Conservation (phyloP, 371 early-diverging fungal genomes). For the Coemansia sp. region DNA sequence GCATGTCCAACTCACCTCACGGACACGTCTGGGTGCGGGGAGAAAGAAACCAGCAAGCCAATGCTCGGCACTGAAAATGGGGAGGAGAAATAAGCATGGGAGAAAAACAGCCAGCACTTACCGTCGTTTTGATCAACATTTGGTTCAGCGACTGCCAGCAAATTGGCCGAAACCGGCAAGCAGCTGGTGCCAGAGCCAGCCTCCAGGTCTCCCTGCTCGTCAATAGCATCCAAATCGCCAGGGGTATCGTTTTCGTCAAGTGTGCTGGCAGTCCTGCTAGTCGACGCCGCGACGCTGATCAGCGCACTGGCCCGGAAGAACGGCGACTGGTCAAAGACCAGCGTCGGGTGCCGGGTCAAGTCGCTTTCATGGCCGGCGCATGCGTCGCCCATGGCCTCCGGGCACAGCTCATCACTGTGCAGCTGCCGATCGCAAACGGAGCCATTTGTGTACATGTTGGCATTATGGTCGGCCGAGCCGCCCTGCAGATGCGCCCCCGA, state of each 20-base stretch:
- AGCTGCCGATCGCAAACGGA: slow-evolving; percentile 25
- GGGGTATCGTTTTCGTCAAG: background rate
- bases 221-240: background rate
- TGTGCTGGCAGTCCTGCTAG: slow-evolving; percentile 9
- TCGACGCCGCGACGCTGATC: background rate
- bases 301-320: slow-evolving; percentile 29
- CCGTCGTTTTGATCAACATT: background rate
- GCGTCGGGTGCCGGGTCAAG: slow-evolving; percentile 36
- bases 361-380: slow-evolving; percentile 10
- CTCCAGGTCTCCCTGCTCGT: slow-evolving; percentile 1
- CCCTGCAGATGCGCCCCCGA: slow-evolving; percentile 8
- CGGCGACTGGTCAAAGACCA: slow-evolving; percentile 43
- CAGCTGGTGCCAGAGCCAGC: slow-evolving; percentile 7
- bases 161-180: slow-evolving; percentile 5
- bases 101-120: background rate
- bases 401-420: slow-evolving; percentile 9
- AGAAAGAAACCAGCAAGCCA: background rate
- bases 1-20: background rate
- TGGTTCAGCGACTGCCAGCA: background rate
- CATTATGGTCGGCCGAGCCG: background rate
- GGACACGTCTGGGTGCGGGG: background rate
- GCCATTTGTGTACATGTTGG: slow-evolving; percentile 5
- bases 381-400: background rate
- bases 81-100: background rate
- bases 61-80: background rate